Evolutionary conservation across 495 filamentous ascomycete species (phyloP), one percentile per base, ranked within the genome.

Genomic region (Penicillium roqueforti): DNA sequence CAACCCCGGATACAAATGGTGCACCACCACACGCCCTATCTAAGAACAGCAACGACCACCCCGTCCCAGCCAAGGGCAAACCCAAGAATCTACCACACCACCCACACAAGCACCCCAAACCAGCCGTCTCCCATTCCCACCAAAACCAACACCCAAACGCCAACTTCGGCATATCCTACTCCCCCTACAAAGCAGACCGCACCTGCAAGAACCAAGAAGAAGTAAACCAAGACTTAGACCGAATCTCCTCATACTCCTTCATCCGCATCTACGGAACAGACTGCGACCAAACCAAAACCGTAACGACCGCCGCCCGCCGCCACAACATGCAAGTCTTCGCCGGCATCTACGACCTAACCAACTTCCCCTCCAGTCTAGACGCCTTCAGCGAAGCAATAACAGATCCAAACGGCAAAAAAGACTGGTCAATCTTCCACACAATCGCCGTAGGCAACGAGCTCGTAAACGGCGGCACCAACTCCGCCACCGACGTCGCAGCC

Each of bases 251-350:
- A 6, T 89, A 84, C 70, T 66, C 76, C 11, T 65, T 83, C 25
- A 67, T 95, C 47, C 86, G 91, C 48, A 79, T 91, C 59, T 96
- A 96, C 66, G 91, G 90, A 32, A 80, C 81, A 29, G 88, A 90
- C 66, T 95, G 91, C 69, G 73, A 87, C 59, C 86, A 91, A 62
- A 76, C 89, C 11, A 57, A 71, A 1, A 80, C 72, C 10, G 83
- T 87, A 5, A 65, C 84, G 5, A 62, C 71, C 6, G 85, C 85
- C 3, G 86, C 82, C 3, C 78, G 80, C 23, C 62, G 70, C 6
- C 74, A 80, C 32, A 76, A 77, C 26, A 78, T 87, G 57, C 83
- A 83, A 58, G 68, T 96, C 50, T 87, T 95, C 60, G 75, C 83
- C 13, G 91, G 89, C 28, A 71, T 95, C 55, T 91, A 73, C 64